A percentile compares a stretch with the other conserved stretches of the same genome.
These are phyloP conservation scores for Paxillus involutus DNA, from an alignment of 768 basidiomycete species.

Conservation along the genomic window DNA sequence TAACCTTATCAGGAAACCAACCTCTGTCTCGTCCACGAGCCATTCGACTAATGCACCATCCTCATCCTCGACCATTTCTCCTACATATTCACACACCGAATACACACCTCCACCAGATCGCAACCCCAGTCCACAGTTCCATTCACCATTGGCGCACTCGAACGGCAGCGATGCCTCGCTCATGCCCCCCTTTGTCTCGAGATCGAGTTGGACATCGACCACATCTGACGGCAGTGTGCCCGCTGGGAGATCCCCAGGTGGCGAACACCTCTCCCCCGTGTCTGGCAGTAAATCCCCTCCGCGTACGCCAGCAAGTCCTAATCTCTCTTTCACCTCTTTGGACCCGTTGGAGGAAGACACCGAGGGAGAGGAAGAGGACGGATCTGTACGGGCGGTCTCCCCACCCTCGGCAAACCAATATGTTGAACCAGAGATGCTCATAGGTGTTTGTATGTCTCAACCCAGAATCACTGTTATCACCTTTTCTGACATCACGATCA, in stretches of 20 bases:
- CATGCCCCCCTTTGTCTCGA: constrained; percentile 12
- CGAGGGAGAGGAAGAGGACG: constrained; percentile 18
- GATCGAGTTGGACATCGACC: constrained; percentile 22
- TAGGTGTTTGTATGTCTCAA: constrained; percentile 60
- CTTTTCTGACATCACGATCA: constrained; percentile 28
- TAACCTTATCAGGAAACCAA: constrained; percentile 15
- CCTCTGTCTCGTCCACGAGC: constrained; percentile 7
- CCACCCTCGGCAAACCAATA: constrained; percentile 39
- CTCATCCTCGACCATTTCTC: constrained; percentile 3
- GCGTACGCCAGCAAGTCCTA: constrained; percentile 22
- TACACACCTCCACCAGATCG: constrained; percentile 9
- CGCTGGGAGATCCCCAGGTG: constrained; percentile 10
- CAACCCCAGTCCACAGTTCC: constrained; percentile 8
- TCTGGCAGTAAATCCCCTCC: constrained; percentile 19
- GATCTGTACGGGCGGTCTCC: constrained; percentile 12
- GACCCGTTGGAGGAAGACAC: constrained; percentile 16
- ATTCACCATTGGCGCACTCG: constrained; percentile 13
- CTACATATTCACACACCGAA: constrained; percentile 14
- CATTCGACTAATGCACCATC: constrained; percentile 7
- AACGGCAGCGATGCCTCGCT: constrained; percentile 15
- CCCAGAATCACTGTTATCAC: background rate
- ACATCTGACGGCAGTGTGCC: constrained; percentile 24
- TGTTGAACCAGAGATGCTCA: constrained; percentile 55
- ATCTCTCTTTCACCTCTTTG: constrained; percentile 17
- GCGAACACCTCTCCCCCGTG: constrained; percentile 10